Base-by-base conservation (phyloP, 345 rosid species). In the Noccaea bulbosa region DNA sequence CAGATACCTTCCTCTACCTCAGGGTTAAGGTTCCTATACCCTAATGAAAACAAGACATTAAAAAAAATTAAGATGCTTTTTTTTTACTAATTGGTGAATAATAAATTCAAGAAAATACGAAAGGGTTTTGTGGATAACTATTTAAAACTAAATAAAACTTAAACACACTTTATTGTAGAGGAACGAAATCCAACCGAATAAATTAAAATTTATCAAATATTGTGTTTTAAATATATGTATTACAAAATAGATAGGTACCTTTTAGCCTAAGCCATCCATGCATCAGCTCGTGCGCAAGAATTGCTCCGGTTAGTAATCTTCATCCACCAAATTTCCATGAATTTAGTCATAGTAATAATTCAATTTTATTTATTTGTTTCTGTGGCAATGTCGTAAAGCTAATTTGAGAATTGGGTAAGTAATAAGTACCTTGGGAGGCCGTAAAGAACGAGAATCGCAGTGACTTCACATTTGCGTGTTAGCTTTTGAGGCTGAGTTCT, bases 1-100 rank as follows among this genome's bases (percentile, higher is more conserved):
- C 99, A 94, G 69, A 94, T 88, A 30, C 99, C 99, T 89, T 91
- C 96, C 85, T 91, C 99, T 24, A 91, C 96, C 76, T 85, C 96
- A 5, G 95, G 88, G 80, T 63, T 84, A 27, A 94, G 93, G 81
- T 94, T 85, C 11, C 90, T 71, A 66, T 83, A 94, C 37, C 99
- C 99, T 53, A 60, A 16, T 45, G 5, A 5, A 55, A 24, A 38
- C 47, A 20, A 24, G 7, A 51, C 69, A 11, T 16, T n/a, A 38
- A 47, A 16, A 16, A 11, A 12, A 12, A 3, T 49, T 20, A 16
- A 56, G 70, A 58, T 73, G 49, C 43, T 52, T 27, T 46, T 12
- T 12, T 10, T n/a, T 20, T 58, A 6, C 8, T 57, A 33, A 37
- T 39, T 43, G 3, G 11, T 12, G 50, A n/a, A 54, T 38, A 11